Percentiles rank a stretch among this genome's conserved stretches.
Evolutionary conservation across 1,139 yeast species (phyloP).

Genomic region (Nakaseomyces bracarensis): DNA sequence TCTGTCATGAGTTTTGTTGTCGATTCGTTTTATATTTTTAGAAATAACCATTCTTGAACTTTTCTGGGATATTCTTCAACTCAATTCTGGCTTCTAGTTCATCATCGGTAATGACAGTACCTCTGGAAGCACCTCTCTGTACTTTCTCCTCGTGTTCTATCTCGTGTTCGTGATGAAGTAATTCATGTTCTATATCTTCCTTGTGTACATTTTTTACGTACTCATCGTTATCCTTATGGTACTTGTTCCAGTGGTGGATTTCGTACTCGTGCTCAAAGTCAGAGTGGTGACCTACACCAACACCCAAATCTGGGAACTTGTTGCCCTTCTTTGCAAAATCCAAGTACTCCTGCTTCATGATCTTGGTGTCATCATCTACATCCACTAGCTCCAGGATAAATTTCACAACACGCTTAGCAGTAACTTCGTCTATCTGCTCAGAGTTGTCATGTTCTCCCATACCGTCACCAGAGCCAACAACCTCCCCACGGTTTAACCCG

Average conservation of each 20-base stretch:
- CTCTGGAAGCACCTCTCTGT: constrained; percentile 36
- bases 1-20: too few relatives aligned
- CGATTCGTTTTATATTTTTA: too few relatives aligned
- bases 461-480: constrained; percentile 86
- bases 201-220: constrained; percentile 71
- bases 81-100: constrained; percentile 35
- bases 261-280: constrained; percentile 92
- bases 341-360: constrained; percentile 65
- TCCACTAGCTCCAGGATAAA: constrained; percentile 57
- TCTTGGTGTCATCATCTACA: constrained; percentile 53
- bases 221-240: constrained; percentile 75
- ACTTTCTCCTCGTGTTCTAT: constrained; percentile 63
- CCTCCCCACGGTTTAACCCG: constrained; percentile 63
- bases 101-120: constrained; percentile 36
- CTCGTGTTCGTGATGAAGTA: constrained; percentile 79
- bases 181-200: constrained; percentile 85
- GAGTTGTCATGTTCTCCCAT: constrained; percentile 70
- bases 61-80: constrained; percentile 33
- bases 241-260: constrained; percentile 88
- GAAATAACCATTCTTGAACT: constrained; percentile 30
- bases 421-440: constrained; percentile 47
- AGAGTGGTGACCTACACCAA: constrained; percentile 95
- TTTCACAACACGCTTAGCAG: constrained; percentile 48
- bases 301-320: constrained; percentile 82
- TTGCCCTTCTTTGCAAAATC: constrained; percentile 56